Conservation (phyloP, 768 basidiomycete species). For the Leccinum rimulosum region DNA sequence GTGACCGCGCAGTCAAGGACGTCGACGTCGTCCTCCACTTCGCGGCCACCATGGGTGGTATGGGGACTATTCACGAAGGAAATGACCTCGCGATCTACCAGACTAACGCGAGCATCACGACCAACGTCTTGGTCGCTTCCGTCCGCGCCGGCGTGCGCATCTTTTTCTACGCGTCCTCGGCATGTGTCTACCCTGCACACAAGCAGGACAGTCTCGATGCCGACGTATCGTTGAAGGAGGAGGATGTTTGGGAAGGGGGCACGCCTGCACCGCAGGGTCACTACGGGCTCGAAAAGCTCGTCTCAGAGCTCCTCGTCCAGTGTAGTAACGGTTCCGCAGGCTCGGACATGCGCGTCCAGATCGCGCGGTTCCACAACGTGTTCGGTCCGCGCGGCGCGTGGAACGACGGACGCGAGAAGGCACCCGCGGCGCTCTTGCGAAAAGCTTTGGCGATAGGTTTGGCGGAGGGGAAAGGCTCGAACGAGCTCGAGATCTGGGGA, state of each 20-base stretch:
- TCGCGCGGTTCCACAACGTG: conserved; percentile 59
- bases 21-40: conserved; percentile 51
- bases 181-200: conserved; percentile 52
- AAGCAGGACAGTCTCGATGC: conserved; percentile 34
- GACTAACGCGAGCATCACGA: conserved; percentile 50
- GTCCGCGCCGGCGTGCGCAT: conserved; percentile 36
- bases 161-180: conserved; percentile 58
- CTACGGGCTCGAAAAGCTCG: conserved; percentile 59
- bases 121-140: conserved; percentile 44
- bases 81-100: conserved; percentile 51
- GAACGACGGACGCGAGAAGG: conserved; percentile 56
- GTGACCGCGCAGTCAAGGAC: conserved; percentile 36
- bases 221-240: conserved; percentile 46
- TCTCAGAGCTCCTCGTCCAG: conserved; percentile 44
- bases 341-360: conserved; percentile 36
- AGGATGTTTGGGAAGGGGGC: conserved; percentile 39
- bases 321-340: conserved; percentile 28
- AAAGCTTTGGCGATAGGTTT: conserved; percentile 42
- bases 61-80: conserved; percentile 54
- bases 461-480: not conserved
- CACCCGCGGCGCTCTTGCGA: conserved; percentile 53
- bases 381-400: conserved; percentile 55
- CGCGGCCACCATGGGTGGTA: conserved; percentile 63
- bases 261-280: conserved; percentile 50
- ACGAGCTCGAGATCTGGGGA: conserved; percentile 55